These are phyloP conservation scores for Populus trichocarpa DNA, from an alignment of 441 rosid species.

Conservation along the genomic window DNA sequence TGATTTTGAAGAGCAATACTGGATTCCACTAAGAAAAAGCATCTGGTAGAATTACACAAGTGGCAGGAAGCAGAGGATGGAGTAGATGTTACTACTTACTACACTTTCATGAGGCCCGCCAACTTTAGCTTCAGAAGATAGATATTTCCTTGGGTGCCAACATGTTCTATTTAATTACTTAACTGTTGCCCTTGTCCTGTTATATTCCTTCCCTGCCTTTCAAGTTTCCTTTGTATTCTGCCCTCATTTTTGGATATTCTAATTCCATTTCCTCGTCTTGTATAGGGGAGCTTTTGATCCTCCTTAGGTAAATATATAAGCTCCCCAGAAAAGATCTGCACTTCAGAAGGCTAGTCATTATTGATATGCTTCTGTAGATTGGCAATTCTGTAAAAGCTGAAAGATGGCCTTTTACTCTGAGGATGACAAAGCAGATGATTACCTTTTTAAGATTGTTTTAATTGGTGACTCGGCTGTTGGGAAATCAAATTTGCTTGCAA, in stretches of 20 bases:
- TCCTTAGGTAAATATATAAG: slow-evolving; percentile 12
- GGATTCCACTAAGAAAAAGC: background rate
- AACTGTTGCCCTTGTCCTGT: slow-evolving; percentile 15
- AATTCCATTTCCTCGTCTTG: slow-evolving; percentile 24
- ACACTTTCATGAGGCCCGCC: slow-evolving; percentile 19
- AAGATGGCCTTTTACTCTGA: slow-evolving; percentile 67
- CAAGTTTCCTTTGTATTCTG: slow-evolving; percentile 40
- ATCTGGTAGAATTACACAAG: background rate
- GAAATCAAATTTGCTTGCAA: too few species aligned
- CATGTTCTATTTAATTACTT: slow-evolving; percentile 13
- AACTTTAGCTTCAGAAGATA: slow-evolving; percentile 42
- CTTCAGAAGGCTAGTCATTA: slow-evolving; percentile 19
- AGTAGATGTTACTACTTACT: slow-evolving; percentile 18
- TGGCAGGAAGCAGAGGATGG: slow-evolving; percentile 24
- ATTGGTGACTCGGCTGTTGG: too few species aligned
- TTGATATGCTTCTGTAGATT: slow-evolving; percentile 45
- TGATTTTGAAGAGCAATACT: background rate
- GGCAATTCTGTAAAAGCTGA: slow-evolving; percentile 21
- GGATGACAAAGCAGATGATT: slow-evolving; percentile 42
- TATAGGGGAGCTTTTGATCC: slow-evolving; percentile 13
- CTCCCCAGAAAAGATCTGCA: slow-evolving; percentile 12
- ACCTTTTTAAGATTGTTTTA: slow-evolving; percentile 19
- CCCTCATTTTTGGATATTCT: slow-evolving; percentile 35
- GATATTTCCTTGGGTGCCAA: slow-evolving; percentile 36
- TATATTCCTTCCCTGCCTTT: slow-evolving; percentile 34